phyloP scores from a whole-genome alignment of 768 basidiomycete genomes.

The Pisolithus marmoratus region DNA sequence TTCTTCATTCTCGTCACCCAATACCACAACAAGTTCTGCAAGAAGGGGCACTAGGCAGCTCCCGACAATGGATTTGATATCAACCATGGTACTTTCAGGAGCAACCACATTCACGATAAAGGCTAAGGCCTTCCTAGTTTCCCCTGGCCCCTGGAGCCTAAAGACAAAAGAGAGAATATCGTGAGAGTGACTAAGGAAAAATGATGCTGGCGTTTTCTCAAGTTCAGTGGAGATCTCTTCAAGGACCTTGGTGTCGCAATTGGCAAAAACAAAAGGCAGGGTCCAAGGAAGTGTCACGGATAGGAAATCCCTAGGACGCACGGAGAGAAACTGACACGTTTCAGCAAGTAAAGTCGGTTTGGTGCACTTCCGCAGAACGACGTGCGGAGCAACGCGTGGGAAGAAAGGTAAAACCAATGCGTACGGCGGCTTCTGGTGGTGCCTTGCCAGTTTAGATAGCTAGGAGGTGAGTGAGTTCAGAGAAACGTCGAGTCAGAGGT shows the following conservation, averaged over 20 bases:
- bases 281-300: slow-evolving; percentile 55
- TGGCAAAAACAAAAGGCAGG: slow-evolving; percentile 65
- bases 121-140: slow-evolving; percentile 52
- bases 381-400: slow-evolving; percentile 57
- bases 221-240: slow-evolving; percentile 55
- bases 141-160: slow-evolving; percentile 46
- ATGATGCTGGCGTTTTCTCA: slow-evolving; percentile 34
- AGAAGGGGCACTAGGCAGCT: slow-evolving; percentile 67
- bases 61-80: slow-evolving; percentile 49
- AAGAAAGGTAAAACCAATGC: slow-evolving; percentile 66
- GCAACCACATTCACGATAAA: slow-evolving; percentile 61
- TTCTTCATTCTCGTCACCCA: slow-evolving; percentile 62
- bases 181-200: slow-evolving; percentile 54
- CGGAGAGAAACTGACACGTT: slow-evolving; percentile 61
- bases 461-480: slow-evolving; percentile 23
- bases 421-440: slow-evolving; percentile 58
- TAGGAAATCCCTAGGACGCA: slow-evolving; percentile 55
- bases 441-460: slow-evolving; percentile 54
- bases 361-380: slow-evolving; percentile 51
- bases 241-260: slow-evolving; percentile 52
- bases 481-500: background rate
- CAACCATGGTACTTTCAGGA: slow-evolving; percentile 38
- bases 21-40: slow-evolving; percentile 65
- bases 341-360: slow-evolving; percentile 59
- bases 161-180: slow-evolving; percentile 65